phyloP scores from a whole-genome alignment of 2,329 filamentous ascomycete genomes.

The Magnaporthiopsis poae region DNA sequence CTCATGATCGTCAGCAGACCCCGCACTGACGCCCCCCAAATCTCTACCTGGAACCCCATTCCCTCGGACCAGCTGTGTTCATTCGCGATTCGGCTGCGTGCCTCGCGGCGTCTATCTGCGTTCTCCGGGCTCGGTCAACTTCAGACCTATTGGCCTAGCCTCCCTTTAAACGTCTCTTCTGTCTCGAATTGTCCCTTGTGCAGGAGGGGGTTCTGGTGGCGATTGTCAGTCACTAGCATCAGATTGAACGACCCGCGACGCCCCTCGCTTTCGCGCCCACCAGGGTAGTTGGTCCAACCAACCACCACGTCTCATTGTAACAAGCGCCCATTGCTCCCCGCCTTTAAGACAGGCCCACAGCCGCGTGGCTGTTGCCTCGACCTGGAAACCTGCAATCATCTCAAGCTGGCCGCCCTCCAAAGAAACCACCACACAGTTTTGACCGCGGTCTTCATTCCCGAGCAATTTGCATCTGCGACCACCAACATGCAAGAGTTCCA shows the following conservation, averaged over 20 bases:
- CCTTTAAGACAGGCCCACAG: background rate
- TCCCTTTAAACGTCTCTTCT: background rate
- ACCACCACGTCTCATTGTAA: background rate
- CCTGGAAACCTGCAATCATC: background rate
- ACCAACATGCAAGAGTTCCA: background rate
- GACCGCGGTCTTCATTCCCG: background rate
- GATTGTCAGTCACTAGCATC: too few relatives aligned
- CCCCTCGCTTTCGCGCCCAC: background rate
- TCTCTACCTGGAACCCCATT: background rate
- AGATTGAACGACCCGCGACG: background rate
- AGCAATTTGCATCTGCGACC: background rate
- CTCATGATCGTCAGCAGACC: background rate
- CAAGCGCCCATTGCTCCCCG: background rate
- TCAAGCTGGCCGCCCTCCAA: background rate
- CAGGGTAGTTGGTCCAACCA: background rate
- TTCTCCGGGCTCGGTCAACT: background rate
- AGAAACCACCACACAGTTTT: background rate
- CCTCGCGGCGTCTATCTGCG: background rate
- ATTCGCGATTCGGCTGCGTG: background rate
- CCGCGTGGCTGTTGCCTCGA: too few relatives aligned
- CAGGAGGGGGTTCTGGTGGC: too few relatives aligned
- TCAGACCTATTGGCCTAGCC: too few relatives aligned
- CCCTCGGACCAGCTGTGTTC: background rate
- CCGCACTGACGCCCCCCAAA: background rate
- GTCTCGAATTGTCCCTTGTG: too few relatives aligned